Conservation (phyloP, 768 basidiomycete genomes). For the Lactarius evosmus region DNA sequence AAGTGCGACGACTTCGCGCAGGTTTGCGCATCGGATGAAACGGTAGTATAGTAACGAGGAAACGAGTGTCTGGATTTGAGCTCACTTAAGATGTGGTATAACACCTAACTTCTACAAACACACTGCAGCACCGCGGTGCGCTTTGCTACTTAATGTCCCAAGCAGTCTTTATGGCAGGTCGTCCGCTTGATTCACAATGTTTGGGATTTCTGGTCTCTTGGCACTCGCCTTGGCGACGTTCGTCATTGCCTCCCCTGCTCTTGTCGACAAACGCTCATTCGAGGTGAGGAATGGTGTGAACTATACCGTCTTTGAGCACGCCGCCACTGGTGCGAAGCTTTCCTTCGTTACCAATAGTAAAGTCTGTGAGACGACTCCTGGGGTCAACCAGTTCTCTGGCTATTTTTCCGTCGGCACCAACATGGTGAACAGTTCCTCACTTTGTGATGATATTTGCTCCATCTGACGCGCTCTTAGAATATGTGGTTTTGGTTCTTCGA, state of each 20-base stretch:
- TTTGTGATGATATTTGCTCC: neutral
- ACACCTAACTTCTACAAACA: no score
- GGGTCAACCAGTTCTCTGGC: conserved; percentile 2
- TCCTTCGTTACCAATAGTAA: conserved; percentile 3
- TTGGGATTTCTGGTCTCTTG: conserved; percentile 1
- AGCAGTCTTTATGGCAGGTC: neutral
- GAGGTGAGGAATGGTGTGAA: conserved; percentile 7
- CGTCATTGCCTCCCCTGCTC: neutral
- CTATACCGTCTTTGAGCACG: conserved; percentile 2
- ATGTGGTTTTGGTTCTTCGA: conserved; percentile 17
- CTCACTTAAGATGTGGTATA: no score
- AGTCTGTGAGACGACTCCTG: neutral
- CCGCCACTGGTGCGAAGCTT: neutral
- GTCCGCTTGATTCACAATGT: neutral
- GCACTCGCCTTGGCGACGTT: neutral
- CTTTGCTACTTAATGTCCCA: neutral
- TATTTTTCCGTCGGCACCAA: neutral
- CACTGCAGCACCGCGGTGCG: no score
- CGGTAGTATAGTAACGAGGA: no score
- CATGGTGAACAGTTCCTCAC: neutral
- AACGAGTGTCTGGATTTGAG: no score
- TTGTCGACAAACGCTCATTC: conserved; percentile 8
- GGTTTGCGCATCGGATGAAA: no score
- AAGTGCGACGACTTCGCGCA: no score
- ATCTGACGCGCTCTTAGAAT: neutral